Evolutionary conservation across 352 stramenopile genomes (phyloP).

Genomic region (Phytophthora pistaciae): DNA sequence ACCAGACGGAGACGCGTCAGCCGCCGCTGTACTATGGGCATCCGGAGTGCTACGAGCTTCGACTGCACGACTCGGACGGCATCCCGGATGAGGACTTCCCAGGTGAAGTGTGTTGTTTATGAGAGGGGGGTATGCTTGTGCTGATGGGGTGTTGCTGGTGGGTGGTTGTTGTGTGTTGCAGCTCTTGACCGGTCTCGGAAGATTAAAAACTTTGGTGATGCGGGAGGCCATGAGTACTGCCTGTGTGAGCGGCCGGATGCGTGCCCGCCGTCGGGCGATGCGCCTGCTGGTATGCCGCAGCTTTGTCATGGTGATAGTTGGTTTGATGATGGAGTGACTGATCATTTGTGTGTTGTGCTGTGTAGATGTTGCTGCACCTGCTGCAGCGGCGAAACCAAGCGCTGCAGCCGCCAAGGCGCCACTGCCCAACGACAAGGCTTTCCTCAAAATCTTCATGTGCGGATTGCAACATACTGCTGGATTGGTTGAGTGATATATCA

Average conservation of each 20-base stretch:
- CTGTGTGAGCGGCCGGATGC: constrained; percentile 87
- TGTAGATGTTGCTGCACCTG: constrained; percentile 40
- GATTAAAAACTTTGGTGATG: constrained; percentile 93
- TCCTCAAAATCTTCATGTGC: constrained; percentile 92
- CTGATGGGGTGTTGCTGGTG: constrained; percentile 6
- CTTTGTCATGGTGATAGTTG: neutral
- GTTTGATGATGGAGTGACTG: neutral
- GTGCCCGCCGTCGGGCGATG: constrained; percentile 76
- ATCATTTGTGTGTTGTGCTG: constrained; percentile 6
- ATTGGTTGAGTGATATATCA: neutral
- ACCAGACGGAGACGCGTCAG: constrained; percentile 71
- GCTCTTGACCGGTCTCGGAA: constrained; percentile 86
- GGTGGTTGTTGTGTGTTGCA: constrained; percentile 23
- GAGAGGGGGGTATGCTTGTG: neutral
- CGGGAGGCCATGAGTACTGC: constrained; percentile 88
- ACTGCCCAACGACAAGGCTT: constrained; percentile 73
- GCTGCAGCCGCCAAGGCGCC: constrained; percentile 54
- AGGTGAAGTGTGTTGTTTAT: constrained; percentile 38
- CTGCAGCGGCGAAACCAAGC: constrained; percentile 30
- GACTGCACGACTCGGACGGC: constrained; percentile 84
- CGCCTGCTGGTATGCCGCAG: constrained; percentile 41
- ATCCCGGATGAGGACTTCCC: constrained; percentile 90
- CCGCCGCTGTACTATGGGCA: constrained; percentile 87
- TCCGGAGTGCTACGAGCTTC: constrained; percentile 88
- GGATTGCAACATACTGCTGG: constrained; percentile 12